Evolutionary conservation across 345 rosid genomes (phyloP), one percentile per base, ranked within the genome.

Genomic region (Nasturtium officinale): DNA sequence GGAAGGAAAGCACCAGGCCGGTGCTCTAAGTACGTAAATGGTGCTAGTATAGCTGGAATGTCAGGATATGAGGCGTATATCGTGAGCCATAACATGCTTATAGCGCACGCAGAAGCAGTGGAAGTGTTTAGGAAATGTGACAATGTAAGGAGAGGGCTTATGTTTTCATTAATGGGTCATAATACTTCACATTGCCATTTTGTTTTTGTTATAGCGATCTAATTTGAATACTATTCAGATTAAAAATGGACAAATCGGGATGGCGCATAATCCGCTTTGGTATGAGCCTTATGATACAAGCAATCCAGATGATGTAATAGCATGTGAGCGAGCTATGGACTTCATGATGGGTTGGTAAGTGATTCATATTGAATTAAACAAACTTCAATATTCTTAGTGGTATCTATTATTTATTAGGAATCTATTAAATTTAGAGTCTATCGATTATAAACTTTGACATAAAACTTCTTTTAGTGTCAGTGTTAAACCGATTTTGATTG

Each of bases 341-440:
- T 78, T 78, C 75, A 78, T 67, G 74, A 54, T 78, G 68, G 81
- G 81, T 56, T 78, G 81, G 81, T 78, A 67, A 61, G 80, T 77
- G 15, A 35, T 23, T 33, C 28, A 43, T 26, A 13, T 12, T 65
- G 18, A 35, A 16, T 16, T 38, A 13, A n/a, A 20, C 37, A 63
- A 30, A 32, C 43, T 32, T 32, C 32, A 63, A 6, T 11, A 12
- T 25, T 23, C 17, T 46, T 46, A 46, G 50, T 42, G 16, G 13
- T 42, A 38, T 38, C 43, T 38, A 10, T 12, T 12, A 38, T 9
- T 29, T 5, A 23, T 29, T 35, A 35, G 13, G 40, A 35, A 38
- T 11, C n/a, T 38, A 38, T n/a, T 38, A 38, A 4, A 38, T 38
- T 38, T 38, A 38, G 43, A 29, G 6, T 29, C 7, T 0, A 7